Conservation (phyloP, 495 filamentous ascomycete genomes). For the Tuber microsphaerosporum region DNA sequence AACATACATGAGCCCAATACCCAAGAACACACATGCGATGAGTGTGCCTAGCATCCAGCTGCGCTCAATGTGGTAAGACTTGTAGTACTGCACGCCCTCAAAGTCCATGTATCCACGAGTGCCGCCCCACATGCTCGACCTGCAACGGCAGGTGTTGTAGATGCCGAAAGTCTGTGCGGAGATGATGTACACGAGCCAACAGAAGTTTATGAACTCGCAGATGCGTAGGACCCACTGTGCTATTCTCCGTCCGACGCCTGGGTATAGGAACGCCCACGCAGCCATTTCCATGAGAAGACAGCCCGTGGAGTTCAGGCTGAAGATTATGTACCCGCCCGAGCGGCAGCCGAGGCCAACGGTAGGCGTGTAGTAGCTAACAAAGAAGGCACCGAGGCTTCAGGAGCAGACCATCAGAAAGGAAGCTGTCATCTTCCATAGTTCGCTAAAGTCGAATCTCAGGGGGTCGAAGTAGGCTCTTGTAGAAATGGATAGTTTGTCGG, state of each 20-base stretch:
- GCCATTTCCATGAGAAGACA: constrained; percentile 38
- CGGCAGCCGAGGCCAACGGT: constrained; percentile 51
- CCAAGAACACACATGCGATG: constrained; percentile 7
- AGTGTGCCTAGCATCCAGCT: constrained; percentile 19
- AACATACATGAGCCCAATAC: constrained; percentile 17
- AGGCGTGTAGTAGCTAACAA: constrained; percentile 46
- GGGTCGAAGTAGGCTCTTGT: neutral
- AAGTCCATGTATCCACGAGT: constrained; percentile 28
- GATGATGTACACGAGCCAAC: constrained; percentile 22
- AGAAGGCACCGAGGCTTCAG: constrained; percentile 44
- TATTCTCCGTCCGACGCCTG: neutral
- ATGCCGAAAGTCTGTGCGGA: constrained; percentile 24
- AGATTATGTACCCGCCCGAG: constrained; percentile 48
- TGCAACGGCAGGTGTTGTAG: constrained; percentile 20
- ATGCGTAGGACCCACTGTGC: constrained; percentile 5
- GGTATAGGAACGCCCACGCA: constrained; percentile 1
- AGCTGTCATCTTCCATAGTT: constrained; percentile 44
- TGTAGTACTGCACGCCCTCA: constrained; percentile 5
- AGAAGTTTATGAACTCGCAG: constrained; percentile 18
- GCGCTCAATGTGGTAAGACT: neutral
- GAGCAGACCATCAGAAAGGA: constrained; percentile 42
- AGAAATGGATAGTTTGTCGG: neutral
- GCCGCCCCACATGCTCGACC: constrained; percentile 16
- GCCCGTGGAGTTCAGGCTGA: constrained; percentile 38
- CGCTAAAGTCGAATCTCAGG: constrained; percentile 44